Evolutionary conservation across 2,329 filamentous ascomycete genomes (phyloP).

Genomic region (Claviceps sp.): DNA sequence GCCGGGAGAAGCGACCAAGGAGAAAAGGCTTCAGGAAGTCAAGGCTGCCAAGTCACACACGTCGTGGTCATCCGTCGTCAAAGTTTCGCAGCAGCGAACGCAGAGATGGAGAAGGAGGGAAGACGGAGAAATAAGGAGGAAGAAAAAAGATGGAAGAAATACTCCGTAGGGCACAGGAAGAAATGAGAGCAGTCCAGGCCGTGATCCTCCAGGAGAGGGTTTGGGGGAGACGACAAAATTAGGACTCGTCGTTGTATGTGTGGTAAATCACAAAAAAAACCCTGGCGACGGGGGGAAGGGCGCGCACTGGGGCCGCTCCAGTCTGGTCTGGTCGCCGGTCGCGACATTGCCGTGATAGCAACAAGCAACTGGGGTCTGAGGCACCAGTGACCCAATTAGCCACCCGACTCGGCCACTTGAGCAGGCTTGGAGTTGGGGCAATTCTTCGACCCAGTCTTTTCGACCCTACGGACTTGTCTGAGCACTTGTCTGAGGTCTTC

Average conservation of each 20-base stretch:
- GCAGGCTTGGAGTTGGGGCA: neutral
- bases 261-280: slow-evolving; percentile 1
- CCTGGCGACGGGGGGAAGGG: neutral
- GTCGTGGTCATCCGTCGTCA: slow-evolving; percentile 4
- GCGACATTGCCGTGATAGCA: neutral
- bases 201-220: slow-evolving; percentile 3
- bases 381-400: neutral
- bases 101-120: slow-evolving; percentile 5
- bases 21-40: slow-evolving; percentile 4
- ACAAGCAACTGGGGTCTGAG: neutral
- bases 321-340: neutral
- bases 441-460: neutral
- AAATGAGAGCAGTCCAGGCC: neutral
- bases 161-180: neutral
- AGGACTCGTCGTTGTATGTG: neutral
- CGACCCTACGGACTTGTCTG: too few relatives aligned
- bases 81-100: slow-evolving; percentile 1
- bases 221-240: slow-evolving; percentile 1
- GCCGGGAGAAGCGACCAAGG: slow-evolving; percentile 5
- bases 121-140: slow-evolving; percentile 5
- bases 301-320: neutral
- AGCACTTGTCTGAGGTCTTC: neutral
- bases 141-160: slow-evolving; percentile 6
- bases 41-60: slow-evolving; percentile 5
- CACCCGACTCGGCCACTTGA: neutral